Evolutionary conservation across 768 basidiomycete genomes (phyloP).

Genomic region (Boletus huronensis): DNA sequence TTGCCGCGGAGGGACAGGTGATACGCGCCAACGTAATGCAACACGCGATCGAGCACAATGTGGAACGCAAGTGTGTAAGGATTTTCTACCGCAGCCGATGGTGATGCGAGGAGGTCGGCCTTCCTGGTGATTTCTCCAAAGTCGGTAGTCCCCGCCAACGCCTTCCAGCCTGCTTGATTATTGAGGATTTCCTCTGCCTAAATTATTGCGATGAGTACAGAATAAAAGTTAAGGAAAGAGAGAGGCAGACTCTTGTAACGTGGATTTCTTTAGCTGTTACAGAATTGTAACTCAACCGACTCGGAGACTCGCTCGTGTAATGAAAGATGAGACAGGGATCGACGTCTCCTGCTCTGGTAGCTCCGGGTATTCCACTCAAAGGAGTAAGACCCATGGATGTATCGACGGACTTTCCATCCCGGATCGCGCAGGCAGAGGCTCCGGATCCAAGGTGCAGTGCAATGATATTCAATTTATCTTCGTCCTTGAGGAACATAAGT

Average conservation of each 20-base stretch:
- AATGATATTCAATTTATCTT: slow-evolving; percentile 63
- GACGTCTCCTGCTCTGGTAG: slow-evolving; percentile 77
- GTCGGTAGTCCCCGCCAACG: slow-evolving; percentile 77
- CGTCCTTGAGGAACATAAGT: slow-evolving; percentile 34
- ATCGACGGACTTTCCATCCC: slow-evolving; percentile 69
- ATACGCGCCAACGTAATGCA: slow-evolving; percentile 72
- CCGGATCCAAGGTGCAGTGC: slow-evolving; percentile 90
- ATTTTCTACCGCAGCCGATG: slow-evolving; percentile 28
- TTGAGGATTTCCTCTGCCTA: slow-evolving; percentile 74
- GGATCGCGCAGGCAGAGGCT: slow-evolving; percentile 77
- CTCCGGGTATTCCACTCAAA: slow-evolving; percentile 83
- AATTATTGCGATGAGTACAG: background rate
- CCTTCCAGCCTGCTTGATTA: slow-evolving; percentile 73
- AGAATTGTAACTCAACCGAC: slow-evolving; percentile 50
- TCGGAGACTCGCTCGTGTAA: slow-evolving; percentile 51
- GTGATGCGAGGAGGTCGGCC: slow-evolving; percentile 29
- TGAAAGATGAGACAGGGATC: slow-evolving; percentile 91
- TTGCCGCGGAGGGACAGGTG: slow-evolving; percentile 63
- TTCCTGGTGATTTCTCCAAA: slow-evolving; percentile 64
- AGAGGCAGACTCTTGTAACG: slow-evolving; percentile 44
- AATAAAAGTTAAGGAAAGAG: background rate
- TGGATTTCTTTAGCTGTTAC: slow-evolving; percentile 43
- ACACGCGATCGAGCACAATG: slow-evolving; percentile 73
- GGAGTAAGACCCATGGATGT: slow-evolving; percentile 94
- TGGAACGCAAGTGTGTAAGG: slow-evolving; percentile 64